Conservation (phyloP, 768 basidiomycete genomes). For the Mrakia blollopis region DNA sequence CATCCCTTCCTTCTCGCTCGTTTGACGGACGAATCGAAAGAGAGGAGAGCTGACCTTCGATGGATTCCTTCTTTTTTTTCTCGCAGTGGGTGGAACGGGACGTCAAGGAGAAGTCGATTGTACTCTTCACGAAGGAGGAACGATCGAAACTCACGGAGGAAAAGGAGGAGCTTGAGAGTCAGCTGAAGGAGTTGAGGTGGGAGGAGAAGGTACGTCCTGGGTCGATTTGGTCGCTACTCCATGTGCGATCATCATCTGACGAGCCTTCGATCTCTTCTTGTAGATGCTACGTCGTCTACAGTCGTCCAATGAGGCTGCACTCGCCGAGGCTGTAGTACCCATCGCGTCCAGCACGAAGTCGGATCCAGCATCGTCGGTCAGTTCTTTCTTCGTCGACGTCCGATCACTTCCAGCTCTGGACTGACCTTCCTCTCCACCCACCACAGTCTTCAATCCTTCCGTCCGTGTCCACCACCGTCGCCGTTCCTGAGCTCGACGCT, state of each 20-base stretch:
- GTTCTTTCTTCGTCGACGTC: background rate
- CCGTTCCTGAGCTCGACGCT: background rate
- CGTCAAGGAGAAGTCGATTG: conserved; percentile 8
- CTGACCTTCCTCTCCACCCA: background rate
- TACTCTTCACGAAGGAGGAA: background rate
- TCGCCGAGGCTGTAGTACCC: background rate
- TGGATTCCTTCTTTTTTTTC: background rate
- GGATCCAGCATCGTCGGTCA: background rate
- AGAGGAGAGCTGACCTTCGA: background rate
- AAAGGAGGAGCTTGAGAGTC: background rate
- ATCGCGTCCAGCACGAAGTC: background rate
- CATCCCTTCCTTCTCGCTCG: background rate
- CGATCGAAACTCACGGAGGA: background rate
- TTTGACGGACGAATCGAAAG: background rate
- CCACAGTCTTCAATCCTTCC: background rate
- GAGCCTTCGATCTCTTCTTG: background rate
- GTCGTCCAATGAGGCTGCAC: background rate
- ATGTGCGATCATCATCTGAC: background rate
- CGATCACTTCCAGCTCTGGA: background rate
- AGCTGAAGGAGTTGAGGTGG: background rate
- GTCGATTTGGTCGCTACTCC: background rate
- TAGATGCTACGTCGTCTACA: background rate
- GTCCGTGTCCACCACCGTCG: background rate
- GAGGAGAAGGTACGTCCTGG: background rate
- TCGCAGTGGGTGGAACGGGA: conserved; percentile 7